Base-by-base conservation (phyloP, 495 filamentous ascomycete species). In the Apiosordaria backusii region DNA sequence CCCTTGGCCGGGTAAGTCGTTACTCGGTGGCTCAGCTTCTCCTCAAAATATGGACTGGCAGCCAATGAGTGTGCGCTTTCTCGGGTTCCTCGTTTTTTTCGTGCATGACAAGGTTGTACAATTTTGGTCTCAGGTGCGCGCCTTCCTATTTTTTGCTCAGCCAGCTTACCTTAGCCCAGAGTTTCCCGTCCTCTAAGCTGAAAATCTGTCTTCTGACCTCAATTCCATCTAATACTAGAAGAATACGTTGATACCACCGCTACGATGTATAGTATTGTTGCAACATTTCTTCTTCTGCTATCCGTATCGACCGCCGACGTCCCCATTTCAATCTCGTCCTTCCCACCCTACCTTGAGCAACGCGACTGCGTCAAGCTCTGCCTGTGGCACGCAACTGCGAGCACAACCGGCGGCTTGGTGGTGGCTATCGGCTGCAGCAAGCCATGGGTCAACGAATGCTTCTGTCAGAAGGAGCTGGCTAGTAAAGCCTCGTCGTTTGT, bases 281-380 rank as follows among this genome's bases (percentile, higher is more conserved):
- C 35, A 0, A 13, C 16, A 6, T 19, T 62, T n/a, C 19, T 16
- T 1, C n/a, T 10, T 13, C 40, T 62, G 18, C n/a, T n/a, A 7
- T n/a, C 6, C 9, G 10, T 45, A n/a, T 26, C 23, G 15, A 26
- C n/a, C 24, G 35, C 64, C 18, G 35, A 29, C 16, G 3, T 23
- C 13, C 58, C 60, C 45, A 27, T 63, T 15, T 63, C 67, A 1
- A 50, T 66, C 15, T 21, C 26, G n/a, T 62, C 63, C 4, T 63
- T 58, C 35, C 4, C 60, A 10, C 29, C 58, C 15, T 69, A 62
- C 55, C 27, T 62, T 7, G 9, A 45, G n/a, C 54, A 63, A 18
- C 67, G 60, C 35, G 60, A 54, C 19, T 69, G 63, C 53, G 64
- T 63, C 64, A 66, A 69, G n/a, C 23, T 26, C 18, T 69, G 67